A percentile compares a stretch with the other conserved stretches of the same genome.
These are phyloP conservation scores for Geotrichum histeridarum DNA, from an alignment of 1,139 yeast genomes.

Conservation along the genomic window DNA sequence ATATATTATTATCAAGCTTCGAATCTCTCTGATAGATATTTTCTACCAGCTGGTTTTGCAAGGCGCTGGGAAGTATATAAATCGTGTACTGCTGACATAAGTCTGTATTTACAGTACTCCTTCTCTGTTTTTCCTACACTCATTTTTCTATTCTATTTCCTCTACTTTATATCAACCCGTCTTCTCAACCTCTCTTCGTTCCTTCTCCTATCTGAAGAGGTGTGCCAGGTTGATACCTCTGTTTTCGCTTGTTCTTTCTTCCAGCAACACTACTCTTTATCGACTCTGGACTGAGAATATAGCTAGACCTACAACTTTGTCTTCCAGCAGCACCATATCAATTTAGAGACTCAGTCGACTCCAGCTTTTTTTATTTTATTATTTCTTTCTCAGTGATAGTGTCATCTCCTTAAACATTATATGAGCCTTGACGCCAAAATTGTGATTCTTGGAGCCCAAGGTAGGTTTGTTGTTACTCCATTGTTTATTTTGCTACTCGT, in stretches of 20 bases:
- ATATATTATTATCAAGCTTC: too few species aligned
- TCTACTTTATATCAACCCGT: background rate
- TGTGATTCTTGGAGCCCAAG: conserved; percentile 39
- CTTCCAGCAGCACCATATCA: background rate
- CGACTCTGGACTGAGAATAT: background rate
- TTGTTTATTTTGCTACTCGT: background rate
- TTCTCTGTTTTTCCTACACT: background rate
- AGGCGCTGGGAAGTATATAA: too few species aligned
- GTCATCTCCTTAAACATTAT: conserved; percentile 10
- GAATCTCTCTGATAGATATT: too few species aligned
- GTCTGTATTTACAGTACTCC: background rate
- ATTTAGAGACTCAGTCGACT: background rate
- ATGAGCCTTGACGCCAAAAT: conserved; percentile 39
- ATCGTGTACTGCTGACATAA: conserved; percentile 3
- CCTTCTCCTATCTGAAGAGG: background rate
- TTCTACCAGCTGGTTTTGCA: too few species aligned
- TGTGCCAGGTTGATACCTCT: background rate
- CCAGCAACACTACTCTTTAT: background rate
- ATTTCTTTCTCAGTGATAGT: background rate
- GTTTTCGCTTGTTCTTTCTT: background rate
- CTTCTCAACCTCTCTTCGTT: background rate
- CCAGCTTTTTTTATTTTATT: background rate
- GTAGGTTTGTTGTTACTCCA: conserved; percentile 22
- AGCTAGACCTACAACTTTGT: background rate
- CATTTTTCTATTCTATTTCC: background rate